phyloP scores from a whole-genome alignment of 2,329 filamentous ascomycete species.

The Fusarium oxysporum region DNA sequence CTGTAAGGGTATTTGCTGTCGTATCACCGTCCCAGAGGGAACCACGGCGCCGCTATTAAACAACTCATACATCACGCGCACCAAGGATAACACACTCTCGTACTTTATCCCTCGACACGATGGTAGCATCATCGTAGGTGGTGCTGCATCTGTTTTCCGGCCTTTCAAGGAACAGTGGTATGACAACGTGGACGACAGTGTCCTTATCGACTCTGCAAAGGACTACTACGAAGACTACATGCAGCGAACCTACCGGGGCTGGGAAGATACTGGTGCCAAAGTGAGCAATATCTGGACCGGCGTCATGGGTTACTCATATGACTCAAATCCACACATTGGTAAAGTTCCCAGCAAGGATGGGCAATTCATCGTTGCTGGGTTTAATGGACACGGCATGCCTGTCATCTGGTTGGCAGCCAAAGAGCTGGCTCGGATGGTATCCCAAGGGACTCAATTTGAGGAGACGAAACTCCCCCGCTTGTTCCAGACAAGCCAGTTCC shows the following conservation, averaged over 20 bases:
- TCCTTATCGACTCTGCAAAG: neutral
- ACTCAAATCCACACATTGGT: conserved; percentile 4
- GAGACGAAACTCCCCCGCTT: neutral
- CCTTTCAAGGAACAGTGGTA: conserved; percentile 9
- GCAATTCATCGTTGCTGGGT: conserved; percentile 2
- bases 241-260: neutral
- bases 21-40: neutral
- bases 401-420: conserved; percentile 6
- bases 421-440: neutral
- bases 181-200: conserved; percentile 1
- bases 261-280: conserved; percentile 1
- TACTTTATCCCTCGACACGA: neutral
- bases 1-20: conserved; percentile 59
- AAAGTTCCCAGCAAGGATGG: neutral
- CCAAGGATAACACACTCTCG: neutral
- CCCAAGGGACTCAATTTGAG: neutral
- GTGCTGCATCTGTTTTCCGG: neutral
- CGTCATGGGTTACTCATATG: conserved; percentile 8
- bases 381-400: conserved; percentile 4
- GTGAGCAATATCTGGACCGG: conserved; percentile 3
- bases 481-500: conserved; percentile 6
- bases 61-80: conserved; percentile 1
- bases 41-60: neutral
- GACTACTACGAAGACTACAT: conserved; percentile 7
- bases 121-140: neutral